Evolutionary conservation across 2,329 filamentous ascomycete genomes (phyloP), one percentile per base, ranked within the genome.

Genomic region (Aspergillus hortae): DNA sequence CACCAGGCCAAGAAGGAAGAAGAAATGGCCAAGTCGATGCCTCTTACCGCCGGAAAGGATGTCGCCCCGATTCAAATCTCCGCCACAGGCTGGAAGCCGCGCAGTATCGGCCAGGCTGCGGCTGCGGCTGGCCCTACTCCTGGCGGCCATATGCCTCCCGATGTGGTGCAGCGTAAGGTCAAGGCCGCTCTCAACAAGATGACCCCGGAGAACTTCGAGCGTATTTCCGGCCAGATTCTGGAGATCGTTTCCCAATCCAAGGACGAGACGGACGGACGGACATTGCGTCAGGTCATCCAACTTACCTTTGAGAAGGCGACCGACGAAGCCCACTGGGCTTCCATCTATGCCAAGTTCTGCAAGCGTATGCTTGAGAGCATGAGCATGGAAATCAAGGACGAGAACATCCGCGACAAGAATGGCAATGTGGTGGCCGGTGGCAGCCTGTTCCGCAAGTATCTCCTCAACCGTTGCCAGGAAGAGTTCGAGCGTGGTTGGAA

Each of bases 111-210:
- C 48, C 71, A 77, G 36, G 56, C 73, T 41, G n/a, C 51, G 23
- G 15, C 27, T 5, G 69, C 73, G 52, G 66, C 74, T 54, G 73
- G 78, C 51, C 73, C 77, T 57, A 70, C 77, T 54, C 72, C 76
- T 61, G 77, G 76, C 56, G 76, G 75, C 51, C 81, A 89, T 63
- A 83, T 97, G 76, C 85, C 95, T 59, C 92, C 94, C 21, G 90
- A 92, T 64, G 85, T 94, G 79, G 94, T 99, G 53, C 94, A 99
- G 78, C 87, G 92, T 63, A 99, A 99, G 86, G 94, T 99, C 71
- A 99, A 99, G 86, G 88, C 91, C 58, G 89, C 89, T 56, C 80
- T 99, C 65, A 99, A 99, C 85, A 99, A 99, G 87, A 97, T 99
- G 94, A 97, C 94, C 0, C 94, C 94, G 0, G 94, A 99, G 77